These are phyloP conservation scores for Dittrichia graveolens DNA, from an alignment of 129 eudicot species.

Conservation along the genomic window DNA sequence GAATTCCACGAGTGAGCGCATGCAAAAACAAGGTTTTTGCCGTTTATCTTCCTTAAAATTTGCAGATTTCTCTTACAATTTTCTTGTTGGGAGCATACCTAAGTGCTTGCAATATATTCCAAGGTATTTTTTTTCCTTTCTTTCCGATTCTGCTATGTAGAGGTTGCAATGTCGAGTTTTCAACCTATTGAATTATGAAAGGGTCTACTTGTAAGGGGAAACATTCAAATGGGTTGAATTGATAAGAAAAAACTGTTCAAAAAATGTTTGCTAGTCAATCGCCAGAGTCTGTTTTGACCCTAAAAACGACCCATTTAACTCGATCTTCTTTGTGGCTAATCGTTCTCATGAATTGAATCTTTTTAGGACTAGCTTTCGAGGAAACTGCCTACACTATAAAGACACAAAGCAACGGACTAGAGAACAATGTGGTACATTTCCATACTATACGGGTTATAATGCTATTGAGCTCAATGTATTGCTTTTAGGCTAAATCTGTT, in stretches of 20 bases:
- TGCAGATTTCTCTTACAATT: conserved; percentile 80
- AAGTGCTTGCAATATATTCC: conserved; percentile 77
- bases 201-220: background rate
- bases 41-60: conserved; percentile 62
- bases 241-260: background rate
- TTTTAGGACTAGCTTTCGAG: conserved; percentile 75
- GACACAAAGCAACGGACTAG: conserved; percentile 68
- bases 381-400: conserved; percentile 76
- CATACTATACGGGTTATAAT: background rate
- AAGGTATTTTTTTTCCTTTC: conserved; percentile 48
- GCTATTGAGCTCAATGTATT: background rate
- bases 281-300: background rate
- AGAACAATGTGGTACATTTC: conserved; percentile 72
- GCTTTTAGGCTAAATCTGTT: background rate
- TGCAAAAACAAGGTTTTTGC: conserved; percentile 64
- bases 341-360: conserved; percentile 8
- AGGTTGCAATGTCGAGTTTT: background rate
- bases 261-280: conserved; percentile 14
- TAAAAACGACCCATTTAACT: background rate
- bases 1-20: conserved; percentile 47
- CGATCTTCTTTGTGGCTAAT: background rate
- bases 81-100: conserved; percentile 69
- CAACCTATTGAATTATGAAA: background rate
- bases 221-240: background rate
- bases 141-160: background rate